Percentiles rank a stretch among this genome's conserved stretches.
These are phyloP conservation scores for Flaveria trinervia DNA, from an alignment of 129 eudicot species.

Conservation along the genomic window DNA sequence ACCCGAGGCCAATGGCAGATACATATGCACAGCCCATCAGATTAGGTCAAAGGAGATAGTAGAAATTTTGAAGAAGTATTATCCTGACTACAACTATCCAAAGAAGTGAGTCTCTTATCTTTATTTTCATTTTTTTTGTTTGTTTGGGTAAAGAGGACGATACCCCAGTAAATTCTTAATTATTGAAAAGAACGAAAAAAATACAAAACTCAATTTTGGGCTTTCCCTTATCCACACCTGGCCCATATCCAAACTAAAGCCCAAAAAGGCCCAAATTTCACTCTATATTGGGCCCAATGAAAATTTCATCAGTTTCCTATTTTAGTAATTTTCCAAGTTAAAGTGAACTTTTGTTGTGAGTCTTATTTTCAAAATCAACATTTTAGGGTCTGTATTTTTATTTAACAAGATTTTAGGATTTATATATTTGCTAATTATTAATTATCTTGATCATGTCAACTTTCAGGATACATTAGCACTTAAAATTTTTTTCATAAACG, in stretches of 20 bases:
- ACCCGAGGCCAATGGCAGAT: conserved; percentile 86
- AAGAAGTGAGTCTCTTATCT: conserved; percentile 47
- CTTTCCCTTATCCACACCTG: too few species aligned
- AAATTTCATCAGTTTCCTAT: neutral
- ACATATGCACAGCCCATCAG: conserved; percentile 60
- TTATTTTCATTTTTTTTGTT: neutral
- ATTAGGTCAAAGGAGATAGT: conserved; percentile 48
- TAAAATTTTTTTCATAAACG: too few species aligned
- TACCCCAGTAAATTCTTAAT: too few species aligned
- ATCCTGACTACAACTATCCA: conserved; percentile 75
- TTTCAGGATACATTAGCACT: neutral
- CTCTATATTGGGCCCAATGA: neutral
- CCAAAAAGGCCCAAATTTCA: too few species aligned
- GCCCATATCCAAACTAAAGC: too few species aligned
- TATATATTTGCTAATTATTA: neutral
- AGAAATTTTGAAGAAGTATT: conserved; percentile 50
- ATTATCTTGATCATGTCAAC: neutral
- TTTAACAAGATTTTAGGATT: neutral
- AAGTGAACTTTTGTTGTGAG: neutral
- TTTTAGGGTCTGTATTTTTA: neutral
- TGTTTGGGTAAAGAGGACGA: too few species aligned
- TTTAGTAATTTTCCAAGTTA: conserved; percentile 2
- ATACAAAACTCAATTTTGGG: too few species aligned
- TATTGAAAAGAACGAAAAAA: too few species aligned
- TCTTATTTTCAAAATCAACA: neutral